Conservation (phyloP, 441 rosid genomes). For the Macaranga tanarius region DNA sequence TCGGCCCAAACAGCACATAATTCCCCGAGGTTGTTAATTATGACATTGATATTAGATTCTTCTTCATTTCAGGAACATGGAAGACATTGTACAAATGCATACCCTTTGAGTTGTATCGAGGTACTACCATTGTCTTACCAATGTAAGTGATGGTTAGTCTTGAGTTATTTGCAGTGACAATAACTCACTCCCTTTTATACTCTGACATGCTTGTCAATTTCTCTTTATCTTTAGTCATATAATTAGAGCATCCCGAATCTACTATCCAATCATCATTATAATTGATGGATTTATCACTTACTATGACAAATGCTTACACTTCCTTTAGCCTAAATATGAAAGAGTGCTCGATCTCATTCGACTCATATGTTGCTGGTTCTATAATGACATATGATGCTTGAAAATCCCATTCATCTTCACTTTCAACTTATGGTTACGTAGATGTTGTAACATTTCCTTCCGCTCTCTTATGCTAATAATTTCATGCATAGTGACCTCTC, state of each 20-base stretch:
- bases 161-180: neutral
- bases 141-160: neutral
- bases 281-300: too few species aligned
- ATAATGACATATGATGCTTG: neutral
- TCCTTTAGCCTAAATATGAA: neutral
- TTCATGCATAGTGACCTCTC: neutral
- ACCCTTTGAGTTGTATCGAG: neutral
- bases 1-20: too few species aligned
- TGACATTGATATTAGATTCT: too few species aligned
- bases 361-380: too few species aligned
- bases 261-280: too few species aligned
- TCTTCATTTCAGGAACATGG: constrained; percentile 11
- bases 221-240: neutral
- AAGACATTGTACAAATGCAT: neutral
- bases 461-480: neutral
- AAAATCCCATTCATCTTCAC: too few species aligned
- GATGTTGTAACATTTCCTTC: neutral
- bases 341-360: neutral
- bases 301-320: neutral
- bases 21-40: too few species aligned
- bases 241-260: neutral
- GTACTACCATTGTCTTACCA: neutral
- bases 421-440: neutral
- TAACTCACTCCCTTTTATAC: neutral
- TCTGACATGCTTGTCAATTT: neutral